Conservation (phyloP, 1,284 basidiomycete species). For the Ceratobasidium sp. region DNA sequence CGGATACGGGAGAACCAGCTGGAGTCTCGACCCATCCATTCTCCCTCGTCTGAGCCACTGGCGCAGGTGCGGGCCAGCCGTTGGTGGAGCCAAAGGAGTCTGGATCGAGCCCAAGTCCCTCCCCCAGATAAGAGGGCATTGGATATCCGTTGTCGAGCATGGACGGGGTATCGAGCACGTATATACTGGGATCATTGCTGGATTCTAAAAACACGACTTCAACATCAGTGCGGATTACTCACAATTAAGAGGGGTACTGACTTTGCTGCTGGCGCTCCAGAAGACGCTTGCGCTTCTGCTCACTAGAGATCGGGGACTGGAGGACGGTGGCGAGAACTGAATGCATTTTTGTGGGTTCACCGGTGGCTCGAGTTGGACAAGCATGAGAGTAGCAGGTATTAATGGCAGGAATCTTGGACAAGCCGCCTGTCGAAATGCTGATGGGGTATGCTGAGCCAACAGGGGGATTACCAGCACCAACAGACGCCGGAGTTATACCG, state of each 20-base stretch:
- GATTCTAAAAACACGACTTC: conserved; percentile 4
- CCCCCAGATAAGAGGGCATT: conserved; percentile 79
- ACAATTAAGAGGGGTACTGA: conserved; percentile 50
- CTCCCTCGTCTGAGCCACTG: conserved; percentile 57
- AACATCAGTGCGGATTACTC: conserved; percentile 24
- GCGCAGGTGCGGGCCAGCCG: conserved; percentile 33
- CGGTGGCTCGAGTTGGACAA: conserved; percentile 89
- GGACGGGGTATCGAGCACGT: conserved; percentile 73
- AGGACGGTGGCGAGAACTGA: conserved; percentile 86
- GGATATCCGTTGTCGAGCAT: conserved; percentile 93
- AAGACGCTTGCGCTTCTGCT: conserved; percentile 77
- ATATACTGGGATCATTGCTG: conserved; percentile 63
- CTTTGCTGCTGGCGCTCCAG: conserved; percentile 66
- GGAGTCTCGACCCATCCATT: conserved; percentile 76
- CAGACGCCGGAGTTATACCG: conserved; percentile 76
- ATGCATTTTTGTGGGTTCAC: conserved; percentile 84
- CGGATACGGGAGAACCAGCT: conserved; percentile 52
- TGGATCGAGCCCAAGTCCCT: conserved; percentile 53
- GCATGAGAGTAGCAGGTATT: conserved; percentile 88
- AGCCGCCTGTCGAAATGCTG: conserved; percentile 8
- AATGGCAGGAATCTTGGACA: conserved; percentile 73
- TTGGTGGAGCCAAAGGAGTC: conserved; percentile 26
- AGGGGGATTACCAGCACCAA: conserved; percentile 74
- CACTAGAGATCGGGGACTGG: conserved; percentile 77
- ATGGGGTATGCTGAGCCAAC: conserved; percentile 38